phyloP scores from a whole-genome alignment of 225 moss, liverwort and hornwort genomes.

The Polytrichum commune region DNA sequence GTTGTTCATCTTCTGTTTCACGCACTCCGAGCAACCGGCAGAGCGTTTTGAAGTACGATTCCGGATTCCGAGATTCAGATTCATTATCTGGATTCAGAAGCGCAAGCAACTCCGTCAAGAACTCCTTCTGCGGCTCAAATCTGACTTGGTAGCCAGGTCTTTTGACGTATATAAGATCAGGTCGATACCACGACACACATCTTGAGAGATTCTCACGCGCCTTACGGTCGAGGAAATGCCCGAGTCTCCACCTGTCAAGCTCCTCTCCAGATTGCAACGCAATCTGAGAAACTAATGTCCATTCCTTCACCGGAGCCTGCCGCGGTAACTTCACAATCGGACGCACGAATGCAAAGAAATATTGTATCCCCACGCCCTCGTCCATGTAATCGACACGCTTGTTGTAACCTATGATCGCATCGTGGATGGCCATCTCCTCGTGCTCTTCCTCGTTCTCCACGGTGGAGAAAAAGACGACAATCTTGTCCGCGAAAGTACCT shows the following conservation, averaged over 20 bases:
- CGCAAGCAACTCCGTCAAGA: conserved; percentile 41
- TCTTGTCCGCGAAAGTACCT: conserved; percentile 43
- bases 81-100: conserved; percentile 49
- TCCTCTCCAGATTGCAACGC: conserved; percentile 58
- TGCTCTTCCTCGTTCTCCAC: conserved; percentile 62
- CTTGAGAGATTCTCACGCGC: conserved; percentile 33
- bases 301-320: conserved; percentile 74
- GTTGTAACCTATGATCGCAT: conserved; percentile 62
- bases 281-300: conserved; percentile 82
- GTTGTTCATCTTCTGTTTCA: conserved; percentile 33
- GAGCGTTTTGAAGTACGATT: conserved; percentile 50
- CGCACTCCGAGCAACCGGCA: conserved; percentile 60
- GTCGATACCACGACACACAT: conserved; percentile 82
- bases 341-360: conserved; percentile 69
- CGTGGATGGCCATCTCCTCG: conserved; percentile 51
- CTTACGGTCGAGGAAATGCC: conserved; percentile 32
- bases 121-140: conserved; percentile 76
- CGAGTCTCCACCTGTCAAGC: conserved; percentile 49
- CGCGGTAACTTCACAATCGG: conserved; percentile 35
- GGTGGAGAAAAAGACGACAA: conserved; percentile 71
- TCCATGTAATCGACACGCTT: conserved; percentile 50
- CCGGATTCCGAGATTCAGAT: conserved; percentile 1
- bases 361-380: conserved; percentile 48
- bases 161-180: conserved; percentile 76
- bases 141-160: conserved; percentile 69